These are phyloP conservation scores for Amanita bisporigera DNA, from an alignment of 1,284 basidiomycete genomes.

Conservation along the genomic window DNA sequence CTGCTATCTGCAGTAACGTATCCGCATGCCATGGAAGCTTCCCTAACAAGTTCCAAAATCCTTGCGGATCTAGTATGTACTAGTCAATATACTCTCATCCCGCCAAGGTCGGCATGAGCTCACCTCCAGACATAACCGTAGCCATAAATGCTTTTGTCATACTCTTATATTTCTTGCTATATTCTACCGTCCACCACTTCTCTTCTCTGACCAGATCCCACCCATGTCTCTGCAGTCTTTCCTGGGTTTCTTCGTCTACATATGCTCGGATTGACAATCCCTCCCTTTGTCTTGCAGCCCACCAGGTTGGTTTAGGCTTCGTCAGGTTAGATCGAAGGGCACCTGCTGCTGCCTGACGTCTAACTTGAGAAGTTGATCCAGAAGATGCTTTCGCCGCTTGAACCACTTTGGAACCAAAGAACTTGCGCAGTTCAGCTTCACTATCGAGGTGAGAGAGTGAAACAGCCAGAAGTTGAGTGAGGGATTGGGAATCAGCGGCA, in stretches of 20 bases:
- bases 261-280: constrained; percentile 71
- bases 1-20: constrained; percentile 86
- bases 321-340: constrained; percentile 61
- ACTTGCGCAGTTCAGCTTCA: constrained; percentile 87
- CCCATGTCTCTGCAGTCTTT: constrained; percentile 50
- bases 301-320: constrained; percentile 66
- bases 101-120: constrained; percentile 29
- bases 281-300: constrained; percentile 64
- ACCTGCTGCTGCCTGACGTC: constrained; percentile 10
- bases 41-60: constrained; percentile 62
- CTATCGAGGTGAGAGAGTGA: constrained; percentile 82
- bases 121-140: constrained; percentile 80
- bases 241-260: constrained; percentile 58
- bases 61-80: constrained; percentile 62
- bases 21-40: constrained; percentile 86
- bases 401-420: constrained; percentile 91
- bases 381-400: constrained; percentile 54
- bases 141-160: constrained; percentile 82
- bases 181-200: constrained; percentile 88
- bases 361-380: constrained; percentile 15
- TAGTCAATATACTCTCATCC: neutral
- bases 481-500: constrained; percentile 39
- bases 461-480: constrained; percentile 71
- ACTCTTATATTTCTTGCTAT: constrained; percentile 81
- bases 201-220: constrained; percentile 57